Evolutionary conservation across 2,329 filamentous ascomycete species (phyloP).

Genomic region (Hypoxylon sp.): DNA sequence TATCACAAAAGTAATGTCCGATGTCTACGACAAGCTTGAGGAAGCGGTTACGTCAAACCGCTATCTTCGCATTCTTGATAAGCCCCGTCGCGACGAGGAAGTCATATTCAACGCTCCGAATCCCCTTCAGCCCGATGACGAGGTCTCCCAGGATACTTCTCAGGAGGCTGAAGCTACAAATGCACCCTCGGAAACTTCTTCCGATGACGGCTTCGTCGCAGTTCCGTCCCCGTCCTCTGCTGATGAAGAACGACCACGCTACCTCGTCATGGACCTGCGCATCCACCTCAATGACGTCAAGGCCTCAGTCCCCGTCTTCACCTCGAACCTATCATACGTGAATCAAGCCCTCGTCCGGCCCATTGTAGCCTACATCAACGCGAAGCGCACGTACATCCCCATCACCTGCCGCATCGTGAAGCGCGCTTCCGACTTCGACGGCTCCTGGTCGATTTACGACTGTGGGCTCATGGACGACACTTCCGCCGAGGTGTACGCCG

Average conservation of each 20-base stretch:
- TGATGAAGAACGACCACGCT: slow-evolving; percentile 76
- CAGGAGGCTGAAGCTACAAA: slow-evolving; percentile 30
- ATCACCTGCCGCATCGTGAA: slow-evolving; percentile 97
- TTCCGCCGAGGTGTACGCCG: slow-evolving; percentile 93
- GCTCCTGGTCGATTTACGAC: slow-evolving; percentile 94
- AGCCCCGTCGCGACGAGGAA: slow-evolving; percentile 54
- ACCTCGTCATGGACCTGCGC: slow-evolving; percentile 93
- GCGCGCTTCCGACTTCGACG: slow-evolving; percentile 88
- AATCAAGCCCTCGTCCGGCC: slow-evolving; percentile 96
- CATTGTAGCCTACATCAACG: slow-evolving; percentile 98
- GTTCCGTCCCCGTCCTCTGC: slow-evolving; percentile 17
- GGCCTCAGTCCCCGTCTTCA: slow-evolving; percentile 93
- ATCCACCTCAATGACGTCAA: slow-evolving; percentile 96
- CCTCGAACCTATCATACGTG: slow-evolving; percentile 90
- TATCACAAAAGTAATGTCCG: slow-evolving; percentile 93
- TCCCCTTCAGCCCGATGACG: slow-evolving; percentile 34
- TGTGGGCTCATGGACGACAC: slow-evolving; percentile 94
- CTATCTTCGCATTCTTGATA: slow-evolving; percentile 72
- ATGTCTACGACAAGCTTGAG: slow-evolving; percentile 96
- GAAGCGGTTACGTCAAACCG: slow-evolving; percentile 88
- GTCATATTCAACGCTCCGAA: slow-evolving; percentile 46
- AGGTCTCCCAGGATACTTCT: slow-evolving; percentile 36
- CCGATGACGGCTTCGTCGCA: slow-evolving; percentile 16
- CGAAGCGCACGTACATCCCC: slow-evolving; percentile 93
- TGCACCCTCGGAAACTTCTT: slow-evolving; percentile 8